Conservation (phyloP, 2,329 filamentous ascomycete genomes). For the Trichophyton simii region DNA sequence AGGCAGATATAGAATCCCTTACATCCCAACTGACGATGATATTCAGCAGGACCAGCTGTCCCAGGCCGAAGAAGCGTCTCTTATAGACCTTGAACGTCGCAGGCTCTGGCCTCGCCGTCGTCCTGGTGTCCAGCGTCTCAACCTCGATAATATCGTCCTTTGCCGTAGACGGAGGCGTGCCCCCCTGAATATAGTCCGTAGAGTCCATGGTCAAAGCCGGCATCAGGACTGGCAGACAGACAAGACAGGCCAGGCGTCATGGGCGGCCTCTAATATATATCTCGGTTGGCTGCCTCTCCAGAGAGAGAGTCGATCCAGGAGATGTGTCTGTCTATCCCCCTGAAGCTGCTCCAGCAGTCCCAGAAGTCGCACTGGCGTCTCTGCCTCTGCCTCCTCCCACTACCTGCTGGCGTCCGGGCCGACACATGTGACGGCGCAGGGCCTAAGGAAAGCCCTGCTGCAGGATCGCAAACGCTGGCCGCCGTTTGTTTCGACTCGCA, state of each 20-base stretch:
- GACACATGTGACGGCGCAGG: neutral
- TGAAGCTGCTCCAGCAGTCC: too few species aligned
- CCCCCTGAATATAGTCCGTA: neutral
- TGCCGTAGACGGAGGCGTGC: neutral
- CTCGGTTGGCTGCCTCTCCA: too few species aligned
- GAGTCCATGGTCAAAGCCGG: neutral
- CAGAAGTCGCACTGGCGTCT: neutral
- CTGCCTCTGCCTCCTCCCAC: neutral
- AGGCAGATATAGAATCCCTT: slow-evolving; percentile 34
- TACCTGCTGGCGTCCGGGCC: neutral
- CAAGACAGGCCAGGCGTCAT: neutral
- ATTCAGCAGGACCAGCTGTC: slow-evolving; percentile 75
- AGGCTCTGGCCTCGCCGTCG: neutral
- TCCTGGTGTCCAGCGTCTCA: neutral
- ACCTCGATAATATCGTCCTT: neutral
- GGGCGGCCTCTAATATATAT: neutral
- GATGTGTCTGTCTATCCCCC: neutral
- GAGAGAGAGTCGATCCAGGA: too few species aligned
- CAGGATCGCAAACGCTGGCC: neutral
- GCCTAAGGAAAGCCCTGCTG: neutral
- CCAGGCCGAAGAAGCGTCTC: slow-evolving; percentile 76
- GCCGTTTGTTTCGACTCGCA: neutral
- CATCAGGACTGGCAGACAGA: neutral
- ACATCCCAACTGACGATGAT: slow-evolving; percentile 93
- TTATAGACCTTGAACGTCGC: slow-evolving; percentile 54